Conservation (phyloP, 164 flowering plant species). For the Aristolochia californica region DNA sequence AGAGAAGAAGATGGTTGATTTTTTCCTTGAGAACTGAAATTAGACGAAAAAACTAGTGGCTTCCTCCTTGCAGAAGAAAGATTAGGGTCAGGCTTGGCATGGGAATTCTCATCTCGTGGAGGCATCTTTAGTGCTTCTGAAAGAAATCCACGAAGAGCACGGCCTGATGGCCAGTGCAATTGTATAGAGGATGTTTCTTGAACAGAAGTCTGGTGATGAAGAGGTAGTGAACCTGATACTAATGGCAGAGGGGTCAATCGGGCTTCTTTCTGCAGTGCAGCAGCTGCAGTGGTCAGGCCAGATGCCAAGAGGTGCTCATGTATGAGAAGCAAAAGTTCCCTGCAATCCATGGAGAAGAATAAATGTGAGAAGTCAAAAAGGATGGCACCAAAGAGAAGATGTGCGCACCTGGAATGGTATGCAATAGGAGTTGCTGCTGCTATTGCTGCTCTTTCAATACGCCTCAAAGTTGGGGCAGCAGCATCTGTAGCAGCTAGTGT, state of each 20-base stretch:
- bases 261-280: slow-evolving; percentile 74
- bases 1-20: slow-evolving; percentile 19
- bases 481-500: slow-evolving; percentile 96
- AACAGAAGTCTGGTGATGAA: slow-evolving; percentile 43
- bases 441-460: slow-evolving; percentile 97
- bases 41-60: slow-evolving; percentile 40
- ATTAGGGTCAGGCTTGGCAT: slow-evolving; percentile 28
- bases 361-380: background rate
- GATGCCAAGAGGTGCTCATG: slow-evolving; percentile 93
- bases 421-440: slow-evolving; percentile 99
- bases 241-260: slow-evolving; percentile 77
- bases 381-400: too few relatives aligned
- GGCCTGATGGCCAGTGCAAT: slow-evolving; percentile 83
- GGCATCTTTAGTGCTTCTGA: slow-evolving; percentile 24
- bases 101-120: slow-evolving; percentile 19
- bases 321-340: slow-evolving; percentile 92
- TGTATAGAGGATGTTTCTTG: slow-evolving; percentile 47
- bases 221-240: slow-evolving; percentile 47
- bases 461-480: slow-evolving; percentile 90
- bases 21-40: slow-evolving; percentile 38
- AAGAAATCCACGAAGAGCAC: slow-evolving; percentile 51
- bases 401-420: slow-evolving; percentile 60
- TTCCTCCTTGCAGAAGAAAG: slow-evolving; percentile 43
- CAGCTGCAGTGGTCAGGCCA: slow-evolving; percentile 62
- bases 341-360: slow-evolving; percentile 14